Evolutionary conservation across 768 basidiomycete genomes (phyloP).

Genomic region (Pseudohyphozyma bogoriensis): DNA sequence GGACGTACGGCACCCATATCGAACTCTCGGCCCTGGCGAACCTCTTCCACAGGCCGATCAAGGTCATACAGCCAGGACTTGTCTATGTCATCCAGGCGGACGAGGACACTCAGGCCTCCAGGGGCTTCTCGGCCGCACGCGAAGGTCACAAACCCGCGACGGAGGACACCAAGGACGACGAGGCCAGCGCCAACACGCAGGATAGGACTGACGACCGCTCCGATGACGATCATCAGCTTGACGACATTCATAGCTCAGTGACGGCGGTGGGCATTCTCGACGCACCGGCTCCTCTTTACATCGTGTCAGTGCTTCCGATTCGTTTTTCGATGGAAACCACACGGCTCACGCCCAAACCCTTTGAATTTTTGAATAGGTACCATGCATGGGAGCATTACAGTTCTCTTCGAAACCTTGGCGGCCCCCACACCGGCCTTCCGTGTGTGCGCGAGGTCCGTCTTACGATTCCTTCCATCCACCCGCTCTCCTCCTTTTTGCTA

Average conservation of each 20-base stretch:
- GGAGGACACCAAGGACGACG: slow-evolving; percentile 31
- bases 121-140: slow-evolving; percentile 18
- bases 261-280: no score
- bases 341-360: background rate
- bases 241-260: no score
- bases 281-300: slow-evolving; percentile 74
- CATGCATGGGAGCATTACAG: slow-evolving; percentile 77
- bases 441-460: slow-evolving; percentile 17
- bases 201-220: slow-evolving; percentile 30
- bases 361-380: background rate
- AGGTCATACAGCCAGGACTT: slow-evolving; percentile 83
- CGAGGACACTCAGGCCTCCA: slow-evolving; percentile 35
- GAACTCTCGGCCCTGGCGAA: slow-evolving; percentile 89
- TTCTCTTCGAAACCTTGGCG: slow-evolving; percentile 74
- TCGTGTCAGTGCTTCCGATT: slow-evolving; percentile 50
- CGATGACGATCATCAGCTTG: background rate
- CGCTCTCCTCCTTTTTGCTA: background rate
- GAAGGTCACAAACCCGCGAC: slow-evolving; percentile 34
- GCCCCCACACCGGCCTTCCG: slow-evolving; percentile 60
- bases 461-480: background rate
- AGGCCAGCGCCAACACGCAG: slow-evolving; percentile 25
- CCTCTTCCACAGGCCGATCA: slow-evolving; percentile 64
- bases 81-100: slow-evolving; percentile 61
- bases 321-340: background rate
- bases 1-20: slow-evolving; percentile 82